Evolutionary conservation across 148 eudicot species (phyloP), one percentile per base, ranked within the genome.

Genomic region (Pouteria glomerata): DNA sequence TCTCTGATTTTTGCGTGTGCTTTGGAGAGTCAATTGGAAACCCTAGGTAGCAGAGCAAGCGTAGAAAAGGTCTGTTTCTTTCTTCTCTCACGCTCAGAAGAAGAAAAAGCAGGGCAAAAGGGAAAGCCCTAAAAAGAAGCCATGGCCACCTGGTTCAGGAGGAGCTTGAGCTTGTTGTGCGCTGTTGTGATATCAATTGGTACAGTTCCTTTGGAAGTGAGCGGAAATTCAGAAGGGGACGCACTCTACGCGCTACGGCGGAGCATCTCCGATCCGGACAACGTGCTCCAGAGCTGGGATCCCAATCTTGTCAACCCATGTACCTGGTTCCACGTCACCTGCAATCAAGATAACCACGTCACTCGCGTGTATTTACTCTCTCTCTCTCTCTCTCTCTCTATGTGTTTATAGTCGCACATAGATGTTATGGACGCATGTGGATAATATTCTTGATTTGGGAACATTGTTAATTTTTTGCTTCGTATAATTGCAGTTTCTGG

Each of bases 271-370:
- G 98, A 92, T 82, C 98, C 93, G 29, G 88, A 90, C 76, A 78
- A 88, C 63, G 91, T 82, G 16, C 83, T 92, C 18, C 72, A 75
- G 57, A 92, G 93, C 78, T 92, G 98, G 98, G 93, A 92, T 82
- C 85, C 85, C 35, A 90, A 85, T 71, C 90, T 92, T 18, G 96
- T 92, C 50, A 81, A 82, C 69, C 96, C 98, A 13, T 92, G 98
- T 71, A 92, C 98, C 39, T 93, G 91, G 94, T 88, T 88, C 74
- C 97, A 89, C 73, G 76, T 93, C 82, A 90, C 92, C 34, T 92
- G 98, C 77, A 84, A 90, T 76, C 73, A 77, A 39, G 83, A 86
- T 37, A 82, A 81, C 59, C 87, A 69, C 57, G 98, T 92, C 66
- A 90, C 90, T 21, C 80, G 96, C 74, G 63, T 92, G 98, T 92